Base-by-base conservation (phyloP, 768 basidiomycete genomes). In the Sistotremastrum niveocremeum region DNA sequence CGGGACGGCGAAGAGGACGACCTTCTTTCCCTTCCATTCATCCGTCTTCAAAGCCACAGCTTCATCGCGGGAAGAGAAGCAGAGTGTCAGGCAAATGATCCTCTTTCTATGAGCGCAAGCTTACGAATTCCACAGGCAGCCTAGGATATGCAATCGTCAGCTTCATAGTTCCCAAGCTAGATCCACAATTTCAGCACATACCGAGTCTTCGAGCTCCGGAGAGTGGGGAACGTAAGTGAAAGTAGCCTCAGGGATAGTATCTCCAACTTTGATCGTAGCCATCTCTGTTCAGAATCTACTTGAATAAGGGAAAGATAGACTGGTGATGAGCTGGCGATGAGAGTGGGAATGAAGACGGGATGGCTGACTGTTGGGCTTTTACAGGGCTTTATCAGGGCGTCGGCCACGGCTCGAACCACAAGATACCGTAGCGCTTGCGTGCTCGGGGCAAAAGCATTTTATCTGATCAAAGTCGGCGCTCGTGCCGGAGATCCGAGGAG, bases 11-110 rank as follows among this genome's bases (percentile, higher is more conserved):
- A 88, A 71, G 44, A 87, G 56, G 35, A 87, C 80, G 44, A 88
- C 81, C 59, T 81, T 84, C 69, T 88, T 88, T 56, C 78, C 79
- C 60, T 79, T 80, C 81, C 81, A 86, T 41, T 73, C 68, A 48
- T 77, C 66, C 30, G 75, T 83, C 36, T 61, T 64, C 51, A 84
- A 62, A 37, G 65, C 65, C 39, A 63, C 60, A 35, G 77, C 81
- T 82, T 57, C n/a, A 45, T 45, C 42, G 37, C 32, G 36, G 32
- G 10, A 35, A 43, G 32, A 41, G 33, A 20, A 11, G 9, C 9
- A 7, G 10, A 4, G 39, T 6, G 41, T 30, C 9, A 34, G 42
- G 2, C 6, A 28, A 46, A 28, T 20, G 37, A 10, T 12, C 37
- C 10, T 10, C 37, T 12, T 10, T n/a, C 31, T n/a, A 31, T 29